Conservation (phyloP, 768 basidiomycete genomes). For the Agaricus subrufescens region DNA sequence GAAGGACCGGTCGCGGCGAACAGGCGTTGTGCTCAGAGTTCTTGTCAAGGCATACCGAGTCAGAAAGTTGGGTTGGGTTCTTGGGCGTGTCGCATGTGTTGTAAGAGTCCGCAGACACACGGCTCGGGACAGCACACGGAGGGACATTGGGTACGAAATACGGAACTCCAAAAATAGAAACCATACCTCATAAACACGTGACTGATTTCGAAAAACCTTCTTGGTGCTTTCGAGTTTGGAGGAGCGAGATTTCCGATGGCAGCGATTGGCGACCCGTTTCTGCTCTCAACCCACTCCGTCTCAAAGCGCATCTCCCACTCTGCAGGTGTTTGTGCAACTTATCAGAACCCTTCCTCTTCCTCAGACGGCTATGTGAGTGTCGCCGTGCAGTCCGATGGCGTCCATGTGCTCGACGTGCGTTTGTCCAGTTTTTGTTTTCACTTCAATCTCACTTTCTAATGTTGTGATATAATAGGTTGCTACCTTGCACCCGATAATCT, state of each 20-base stretch:
- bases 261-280: slow-evolving; percentile 33
- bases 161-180: slow-evolving; percentile 1
- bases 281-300: slow-evolving; percentile 31
- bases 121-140: slow-evolving; percentile 3
- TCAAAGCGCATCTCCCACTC: slow-evolving; percentile 10
- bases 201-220: slow-evolving; percentile 10
- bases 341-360: slow-evolving; percentile 14
- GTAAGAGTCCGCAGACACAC: not conserved
- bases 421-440: not conserved
- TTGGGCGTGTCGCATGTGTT: not conserved
- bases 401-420: slow-evolving; percentile 68
- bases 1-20: slow-evolving; percentile 33
- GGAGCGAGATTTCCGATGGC: not conserved
- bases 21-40: not conserved
- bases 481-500: slow-evolving; percentile 59
- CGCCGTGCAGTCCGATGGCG: slow-evolving; percentile 67
- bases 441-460: not conserved
- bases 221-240: too few relatives aligned
- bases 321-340: slow-evolving; percentile 11
- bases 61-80: not conserved
- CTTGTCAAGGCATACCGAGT: slow-evolving; percentile 2
- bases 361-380: slow-evolving; percentile 60
- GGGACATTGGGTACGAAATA: slow-evolving; percentile 1
- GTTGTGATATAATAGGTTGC: slow-evolving; percentile 38
- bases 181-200: not conserved